Evolutionary conservation across 495 filamentous ascomycete genomes (phyloP), one percentile per base, ranked within the genome.

Genomic region (Aspergillus mulundensis): DNA sequence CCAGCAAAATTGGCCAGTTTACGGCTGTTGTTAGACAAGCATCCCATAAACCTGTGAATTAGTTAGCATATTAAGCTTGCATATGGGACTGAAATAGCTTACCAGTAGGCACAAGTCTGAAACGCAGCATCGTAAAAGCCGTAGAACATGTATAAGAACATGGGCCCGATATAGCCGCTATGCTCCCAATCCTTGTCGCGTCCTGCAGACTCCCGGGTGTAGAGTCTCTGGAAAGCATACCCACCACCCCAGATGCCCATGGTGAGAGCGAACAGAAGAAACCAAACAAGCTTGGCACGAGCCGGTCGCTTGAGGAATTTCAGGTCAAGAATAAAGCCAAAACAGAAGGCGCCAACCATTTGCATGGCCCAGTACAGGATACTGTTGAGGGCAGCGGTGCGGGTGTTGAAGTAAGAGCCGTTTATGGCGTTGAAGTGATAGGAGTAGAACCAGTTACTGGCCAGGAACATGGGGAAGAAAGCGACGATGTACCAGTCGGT

Each of bases 71-170:
- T 18, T 14, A 8, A n/a, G 15, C 38, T 5, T 21, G 12, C 21
- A 15, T 21, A 38, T 16, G 43, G 24, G 14, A 40, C n/a, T n/a
- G n/a, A 1, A 20, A 76, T 36, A 36, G 12, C 85, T 62, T 74
- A 92, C 90, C 90, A 95, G 76, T 95, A 95, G 40, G 91, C 85
- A 63, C 77, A 85, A 11, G 88, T 91, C 70, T 94, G 89, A 84
- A 90, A 94, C 38, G 84, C 81, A 28, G 91, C 88, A 65, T 96
- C 92, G 59, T 86, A 93, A 63, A 96, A 87, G 43, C 92, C 92
- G 66, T 96, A 96, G 66, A 92, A 94, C 61, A 97, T 88, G 76
- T 93, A 95, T 55, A 96, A 72, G 67, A 96, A 89, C 84, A 96
- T 88, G 15, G 90, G 89, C 0, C 88, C 91, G 41, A 89, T 72